Evolutionary conservation across 2,329 filamentous ascomycete genomes (phyloP), one percentile per base, ranked within the genome.

Genomic region (Beauveria australis): DNA sequence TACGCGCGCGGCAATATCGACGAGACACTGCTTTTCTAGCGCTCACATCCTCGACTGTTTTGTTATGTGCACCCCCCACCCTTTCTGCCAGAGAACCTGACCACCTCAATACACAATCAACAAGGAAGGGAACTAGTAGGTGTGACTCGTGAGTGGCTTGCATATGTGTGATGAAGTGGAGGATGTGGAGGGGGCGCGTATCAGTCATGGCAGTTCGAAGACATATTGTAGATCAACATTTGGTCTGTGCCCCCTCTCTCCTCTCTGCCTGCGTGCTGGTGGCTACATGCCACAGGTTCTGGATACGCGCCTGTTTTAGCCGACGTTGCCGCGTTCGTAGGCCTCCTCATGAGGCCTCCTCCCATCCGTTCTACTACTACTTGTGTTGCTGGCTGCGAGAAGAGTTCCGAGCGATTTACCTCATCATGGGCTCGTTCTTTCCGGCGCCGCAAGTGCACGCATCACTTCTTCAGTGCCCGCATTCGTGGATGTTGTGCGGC

Each of bases 291-390:
- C 18, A 22, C 53, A 56, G 18, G 12, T 43, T 26, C 43, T 18
- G 19, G 6, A 28, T 41, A 18, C 24, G 55, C 55, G 55, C 55
- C 55, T 58, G 55, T 58, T 47, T 47, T 58, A 44, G 46, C 55
- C 55, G 55, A 58, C 55, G 24, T 58, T 58, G 55, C 55, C 55
- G 55, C 55, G 22, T 12, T 14, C 7, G 28, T n/a, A 46, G 40
- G 19, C 26, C 40, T 47, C 28, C 8, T 10, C 24, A 26, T 14
- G 43, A 18, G 10, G n/a, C 53, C 19, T 48, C 19, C 9, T 22
- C 14, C 18, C 37, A 12, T 47, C 9, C 37, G 14, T 33, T 16
- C 1, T 16, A 10, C n/a, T 52, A n/a, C n/a, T n/a, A 16, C n/a
- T 16, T 26, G 30, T n/a, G 22, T 43, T 22, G 51, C 22, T 53